Conservation (phyloP, 1,284 basidiomycete species). For the Pseudozyma thailandica region DNA sequence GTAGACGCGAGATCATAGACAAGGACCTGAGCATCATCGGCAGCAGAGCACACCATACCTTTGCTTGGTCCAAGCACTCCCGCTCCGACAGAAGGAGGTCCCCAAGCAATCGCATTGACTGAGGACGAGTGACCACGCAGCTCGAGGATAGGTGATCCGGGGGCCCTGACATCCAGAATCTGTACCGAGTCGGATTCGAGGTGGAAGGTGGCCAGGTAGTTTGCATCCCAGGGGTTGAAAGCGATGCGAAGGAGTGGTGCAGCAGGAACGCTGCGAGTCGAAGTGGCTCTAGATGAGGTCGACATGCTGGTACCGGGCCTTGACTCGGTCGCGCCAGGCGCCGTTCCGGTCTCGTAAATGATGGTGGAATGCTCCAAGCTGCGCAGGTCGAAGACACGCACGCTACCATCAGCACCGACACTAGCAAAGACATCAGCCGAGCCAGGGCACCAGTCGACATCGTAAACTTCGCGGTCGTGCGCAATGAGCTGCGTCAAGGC, state of each 20-base stretch:
- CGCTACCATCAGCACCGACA: slow-evolving; percentile 94
- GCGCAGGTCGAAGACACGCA: slow-evolving; percentile 95
- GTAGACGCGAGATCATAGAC: slow-evolving; percentile 66
- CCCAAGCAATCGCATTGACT: slow-evolving; percentile 67
- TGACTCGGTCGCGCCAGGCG: slow-evolving; percentile 42
- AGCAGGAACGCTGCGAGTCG: slow-evolving; percentile 37
- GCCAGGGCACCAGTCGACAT: slow-evolving; percentile 97
- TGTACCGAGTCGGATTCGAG: slow-evolving; percentile 65
- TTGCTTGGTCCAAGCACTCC: slow-evolving; percentile 59
- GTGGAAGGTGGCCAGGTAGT: slow-evolving; percentile 68
- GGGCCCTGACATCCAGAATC: slow-evolving; percentile 67
- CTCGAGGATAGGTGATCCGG: slow-evolving; percentile 66
- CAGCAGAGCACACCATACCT: slow-evolving; percentile 67
- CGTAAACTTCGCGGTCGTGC: slow-evolving; percentile 97
- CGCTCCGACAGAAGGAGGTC: slow-evolving; percentile 58
- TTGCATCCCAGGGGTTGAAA: slow-evolving; percentile 68
- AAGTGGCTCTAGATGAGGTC: slow-evolving; percentile 35
- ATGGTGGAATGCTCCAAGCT: slow-evolving; percentile 98
- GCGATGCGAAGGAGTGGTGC: slow-evolving; percentile 65
- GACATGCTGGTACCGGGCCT: slow-evolving; percentile 54
- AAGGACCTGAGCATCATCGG: slow-evolving; percentile 65
- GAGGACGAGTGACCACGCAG: slow-evolving; percentile 62
- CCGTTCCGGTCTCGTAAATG: slow-evolving; percentile 78
- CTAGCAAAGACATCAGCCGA: slow-evolving; percentile 98
- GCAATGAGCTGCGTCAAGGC: slow-evolving; percentile 90